Conservation (phyloP, 305 asterid species). For the Fraxinus velutina region DNA sequence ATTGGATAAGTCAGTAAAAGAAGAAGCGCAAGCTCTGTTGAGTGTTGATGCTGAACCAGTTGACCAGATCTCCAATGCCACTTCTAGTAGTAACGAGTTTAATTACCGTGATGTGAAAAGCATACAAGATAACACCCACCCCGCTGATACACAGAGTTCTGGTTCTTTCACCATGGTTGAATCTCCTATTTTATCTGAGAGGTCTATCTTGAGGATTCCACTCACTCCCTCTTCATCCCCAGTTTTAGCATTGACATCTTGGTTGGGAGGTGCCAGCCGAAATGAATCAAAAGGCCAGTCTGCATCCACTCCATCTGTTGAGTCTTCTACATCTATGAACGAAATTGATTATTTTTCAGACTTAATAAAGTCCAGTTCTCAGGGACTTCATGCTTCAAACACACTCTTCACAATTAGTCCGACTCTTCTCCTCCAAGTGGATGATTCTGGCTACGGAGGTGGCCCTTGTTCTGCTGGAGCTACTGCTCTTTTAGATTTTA, state of each 20-base stretch:
- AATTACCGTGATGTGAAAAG: constrained; percentile 50
- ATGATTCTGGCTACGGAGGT: constrained; percentile 96
- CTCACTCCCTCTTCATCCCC: constrained; percentile 64
- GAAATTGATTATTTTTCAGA: constrained; percentile 58
- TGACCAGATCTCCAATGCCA: constrained; percentile 50
- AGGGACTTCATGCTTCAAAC: constrained; percentile 40
- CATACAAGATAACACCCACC: constrained; percentile 45
- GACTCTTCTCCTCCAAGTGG: constrained; percentile 84
- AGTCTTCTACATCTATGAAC: constrained; percentile 53
- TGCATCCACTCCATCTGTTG: constrained; percentile 59
- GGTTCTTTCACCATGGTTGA: constrained; percentile 43
- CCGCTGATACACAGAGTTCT: constrained; percentile 61
- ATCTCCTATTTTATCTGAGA: constrained; percentile 76
- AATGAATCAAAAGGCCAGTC: constrained; percentile 57
- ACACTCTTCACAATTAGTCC: constrained; percentile 52
- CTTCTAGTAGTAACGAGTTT: constrained; percentile 54
- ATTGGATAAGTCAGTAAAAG: constrained; percentile 41
- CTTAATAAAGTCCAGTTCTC: constrained; percentile 42
- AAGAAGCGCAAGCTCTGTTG: constrained; percentile 40
- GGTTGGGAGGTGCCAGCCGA: constrained; percentile 63
- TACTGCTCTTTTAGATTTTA: constrained; percentile 82
- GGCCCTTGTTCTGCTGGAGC: constrained; percentile 99
- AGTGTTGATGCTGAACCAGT: constrained; percentile 48
- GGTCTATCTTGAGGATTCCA: constrained; percentile 54
- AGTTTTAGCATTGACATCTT: constrained; percentile 78